Base-by-base conservation (phyloP, 768 basidiomycete genomes). In the Hericium alpestre region DNA sequence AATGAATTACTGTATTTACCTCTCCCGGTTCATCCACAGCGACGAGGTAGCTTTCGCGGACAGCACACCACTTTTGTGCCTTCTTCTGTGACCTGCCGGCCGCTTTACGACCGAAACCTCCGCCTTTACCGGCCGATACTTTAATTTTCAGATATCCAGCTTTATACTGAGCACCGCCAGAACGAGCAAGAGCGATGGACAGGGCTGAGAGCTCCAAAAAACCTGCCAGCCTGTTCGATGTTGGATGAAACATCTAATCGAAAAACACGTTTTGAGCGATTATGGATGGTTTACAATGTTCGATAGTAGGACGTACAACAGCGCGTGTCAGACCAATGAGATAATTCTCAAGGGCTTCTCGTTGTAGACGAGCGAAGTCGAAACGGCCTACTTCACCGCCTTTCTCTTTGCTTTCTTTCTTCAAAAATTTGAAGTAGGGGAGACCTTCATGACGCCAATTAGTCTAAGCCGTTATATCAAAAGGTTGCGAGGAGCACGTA, bases 181-280 rank as follows among this genome's bases (percentile, higher is more conserved):
- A 79, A 53, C 79, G 79, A 0, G 93, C 90, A 18, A 93, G 78
- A 10, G 81, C 67, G 57, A 97, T 81, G 9, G 87, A 94, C 25
- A 98, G 74, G 1, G 94, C 84, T 47, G 90, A 93, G 47, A 98
- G 78, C 69, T 99, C 96, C 50, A 99, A 78, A 70, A 97, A 99
- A 5, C 84, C 84, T 43, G 86, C 84, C 0, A 99, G 72, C 38
- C 94, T 83, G 65, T 97, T 97, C 1, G 91, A 80, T 20, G 92
- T 83, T 1, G 94, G 91, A 65, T 93, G 91, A 71, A 95, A 96
- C 90, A 98, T 96, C 93, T 95, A 51, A 8, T 10, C 23, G 38
- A 54, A 57, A 52, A 53, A 6, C 32, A 53, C 5, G 16, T 43
- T 22, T 53, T 23, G 32, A 41, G 32, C 47, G 27, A 47, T 53